A percentile compares a stretch with the other conserved stretches of the same genome.
These are phyloP conservation scores for Suhomyces terraborum DNA, from an alignment of 1,139 yeast genomes.

Conservation along the genomic window DNA sequence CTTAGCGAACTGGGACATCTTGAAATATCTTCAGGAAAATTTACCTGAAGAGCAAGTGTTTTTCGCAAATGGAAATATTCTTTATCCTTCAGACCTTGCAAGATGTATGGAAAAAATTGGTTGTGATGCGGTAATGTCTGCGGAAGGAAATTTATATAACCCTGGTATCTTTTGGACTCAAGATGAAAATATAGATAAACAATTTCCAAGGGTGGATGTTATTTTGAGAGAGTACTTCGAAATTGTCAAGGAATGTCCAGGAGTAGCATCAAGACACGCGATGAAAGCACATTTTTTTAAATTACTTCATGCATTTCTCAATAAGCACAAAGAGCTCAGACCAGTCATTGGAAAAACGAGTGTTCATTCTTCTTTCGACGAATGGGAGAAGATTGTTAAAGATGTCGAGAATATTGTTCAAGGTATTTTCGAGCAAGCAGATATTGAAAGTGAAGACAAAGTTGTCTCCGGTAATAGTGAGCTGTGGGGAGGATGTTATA, in stretches of 20 bases:
- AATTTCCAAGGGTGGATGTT: constrained; percentile 83
- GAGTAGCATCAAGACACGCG: constrained; percentile 76
- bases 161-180: constrained; percentile 85
- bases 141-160: constrained; percentile 91
- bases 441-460: constrained; percentile 50
- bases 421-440: constrained; percentile 48
- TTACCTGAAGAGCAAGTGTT: constrained; percentile 83
- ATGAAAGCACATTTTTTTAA: constrained; percentile 95
- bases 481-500: constrained; percentile 79
- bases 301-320: constrained; percentile 74
- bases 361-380: constrained; percentile 49
- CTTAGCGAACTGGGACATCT: constrained; percentile 86
- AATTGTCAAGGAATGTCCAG: constrained; percentile 65
- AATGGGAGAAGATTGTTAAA: constrained; percentile 69
- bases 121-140: constrained; percentile 96
- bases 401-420: constrained; percentile 68
- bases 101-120: constrained; percentile 63
- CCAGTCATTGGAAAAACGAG: constrained; percentile 63
- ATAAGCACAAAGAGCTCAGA: constrained; percentile 74
- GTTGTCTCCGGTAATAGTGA: constrained; percentile 46
- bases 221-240: constrained; percentile 87
- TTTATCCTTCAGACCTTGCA: constrained; percentile 77
- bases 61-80: constrained; percentile 89
- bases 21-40: constrained; percentile 74
- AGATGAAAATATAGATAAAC: constrained; percentile 56